A percentile compares a stretch with the other conserved stretches of the same genome.
These are phyloP conservation scores for Trichophyton simii DNA, from an alignment of 2,329 filamentous ascomycete genomes.

Conservation along the genomic window DNA sequence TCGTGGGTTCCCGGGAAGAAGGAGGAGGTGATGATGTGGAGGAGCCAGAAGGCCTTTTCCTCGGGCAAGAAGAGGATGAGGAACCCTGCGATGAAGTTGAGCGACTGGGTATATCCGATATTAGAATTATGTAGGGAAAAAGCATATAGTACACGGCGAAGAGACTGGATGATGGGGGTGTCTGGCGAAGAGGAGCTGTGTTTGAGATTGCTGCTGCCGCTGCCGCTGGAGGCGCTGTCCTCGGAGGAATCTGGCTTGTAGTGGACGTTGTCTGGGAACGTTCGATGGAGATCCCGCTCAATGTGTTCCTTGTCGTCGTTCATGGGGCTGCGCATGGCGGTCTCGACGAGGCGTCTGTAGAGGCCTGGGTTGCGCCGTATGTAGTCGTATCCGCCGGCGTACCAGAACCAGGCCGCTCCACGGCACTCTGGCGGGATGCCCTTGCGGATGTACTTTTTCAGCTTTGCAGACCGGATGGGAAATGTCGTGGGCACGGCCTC, in stretches of 20 bases:
- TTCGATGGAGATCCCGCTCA: slow-evolving; percentile 83
- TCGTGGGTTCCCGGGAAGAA: slow-evolving; percentile 89
- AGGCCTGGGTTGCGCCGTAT: slow-evolving; percentile 62
- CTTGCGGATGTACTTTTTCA: slow-evolving; percentile 83
- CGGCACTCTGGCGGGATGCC: slow-evolving; percentile 89
- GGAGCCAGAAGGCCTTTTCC: slow-evolving; percentile 82
- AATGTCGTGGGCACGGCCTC: slow-evolving; percentile 63
- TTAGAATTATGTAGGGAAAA: slow-evolving; percentile 83
- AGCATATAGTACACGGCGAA: slow-evolving; percentile 75
- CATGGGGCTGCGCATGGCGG: slow-evolving; percentile 51
- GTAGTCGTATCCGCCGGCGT: slow-evolving; percentile 73
- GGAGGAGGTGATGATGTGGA: slow-evolving; percentile 79
- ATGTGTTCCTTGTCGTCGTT: slow-evolving; percentile 77
- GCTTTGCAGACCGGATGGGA: slow-evolving; percentile 65
- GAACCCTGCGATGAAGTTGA: slow-evolving; percentile 88
- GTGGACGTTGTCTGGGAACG: slow-evolving; percentile 83
- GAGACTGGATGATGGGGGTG: slow-evolving; percentile 64
- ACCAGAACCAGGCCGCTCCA: slow-evolving; percentile 95
- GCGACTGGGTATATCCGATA: slow-evolving; percentile 89
- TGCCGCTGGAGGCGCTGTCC: slow-evolving; percentile 13
- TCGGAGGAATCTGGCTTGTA: slow-evolving; percentile 57
- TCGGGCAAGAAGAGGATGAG: slow-evolving; percentile 82
- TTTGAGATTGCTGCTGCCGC: slow-evolving; percentile 24
- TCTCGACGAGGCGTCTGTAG: slow-evolving; percentile 58
- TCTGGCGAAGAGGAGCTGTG: slow-evolving; percentile 36